These are phyloP conservation scores for Pochonia chlamydosporia DNA, from an alignment of 2,329 filamentous ascomycete genomes.

Conservation along the genomic window DNA sequence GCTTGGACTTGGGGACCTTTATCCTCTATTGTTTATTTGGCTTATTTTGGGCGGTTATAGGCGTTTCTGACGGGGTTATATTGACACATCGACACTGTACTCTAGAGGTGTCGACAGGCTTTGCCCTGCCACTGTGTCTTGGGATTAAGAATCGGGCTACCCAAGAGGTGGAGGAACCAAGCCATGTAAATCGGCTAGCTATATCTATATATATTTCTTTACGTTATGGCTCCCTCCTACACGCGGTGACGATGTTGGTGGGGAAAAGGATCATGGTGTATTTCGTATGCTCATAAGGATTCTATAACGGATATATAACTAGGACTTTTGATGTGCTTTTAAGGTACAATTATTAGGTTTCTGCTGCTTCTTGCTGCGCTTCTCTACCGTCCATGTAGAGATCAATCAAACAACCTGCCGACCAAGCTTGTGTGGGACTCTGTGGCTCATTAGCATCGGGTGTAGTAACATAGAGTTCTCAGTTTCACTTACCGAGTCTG, in stretches of 20 bases:
- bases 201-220: not conserved
- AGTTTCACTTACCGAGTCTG: slow-evolving; percentile 80
- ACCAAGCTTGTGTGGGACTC: slow-evolving; percentile 96
- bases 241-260: not conserved
- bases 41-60: not conserved
- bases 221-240: not conserved
- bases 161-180: not conserved
- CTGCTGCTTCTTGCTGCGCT: slow-evolving; percentile 29
- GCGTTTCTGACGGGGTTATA: slow-evolving; percentile 1
- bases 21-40: not conserved
- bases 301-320: not conserved
- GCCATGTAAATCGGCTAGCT: not conserved
- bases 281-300: not conserved
- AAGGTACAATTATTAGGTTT: too few species aligned
- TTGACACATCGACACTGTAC: not conserved
- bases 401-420: slow-evolving; percentile 88
- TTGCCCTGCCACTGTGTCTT: not conserved
- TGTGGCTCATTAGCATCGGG: slow-evolving; percentile 26
- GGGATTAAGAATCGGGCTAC: not conserved
- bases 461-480: not conserved
- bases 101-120: not conserved
- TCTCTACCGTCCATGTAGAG: slow-evolving; percentile 85
- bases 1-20: not conserved
- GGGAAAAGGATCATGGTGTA: not conserved
- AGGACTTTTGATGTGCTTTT: too few species aligned